These are phyloP conservation scores for Crithidia expoeki DNA, from an alignment of 208 protist genomes.

Conservation along the genomic window DNA sequence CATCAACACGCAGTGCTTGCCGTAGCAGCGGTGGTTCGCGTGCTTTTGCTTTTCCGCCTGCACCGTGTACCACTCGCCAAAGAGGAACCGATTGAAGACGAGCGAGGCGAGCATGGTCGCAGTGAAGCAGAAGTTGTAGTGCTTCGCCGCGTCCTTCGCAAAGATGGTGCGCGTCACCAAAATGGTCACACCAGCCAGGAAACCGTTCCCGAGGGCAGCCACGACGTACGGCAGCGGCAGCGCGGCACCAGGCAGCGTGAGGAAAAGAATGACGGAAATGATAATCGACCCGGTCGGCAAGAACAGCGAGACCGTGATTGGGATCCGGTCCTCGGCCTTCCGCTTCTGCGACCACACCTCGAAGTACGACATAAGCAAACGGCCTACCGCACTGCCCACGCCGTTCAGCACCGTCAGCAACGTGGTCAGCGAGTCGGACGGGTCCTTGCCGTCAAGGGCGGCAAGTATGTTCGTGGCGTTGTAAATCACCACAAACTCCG, in stretches of 20 bases:
- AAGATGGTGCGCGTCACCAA: conserved; percentile 74
- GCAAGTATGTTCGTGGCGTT: conserved; percentile 59
- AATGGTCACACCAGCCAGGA: conserved; percentile 35
- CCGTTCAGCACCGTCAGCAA: conserved; percentile 67
- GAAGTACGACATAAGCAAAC: conserved; percentile 59
- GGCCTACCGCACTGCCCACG: conserved; percentile 66
- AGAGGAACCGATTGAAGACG: conserved; percentile 67
- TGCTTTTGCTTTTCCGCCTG: conserved; percentile 53
- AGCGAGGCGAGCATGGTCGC: conserved; percentile 41
- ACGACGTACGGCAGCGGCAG: conserved; percentile 63
- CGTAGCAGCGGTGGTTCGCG: conserved; percentile 37
- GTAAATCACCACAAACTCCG: conserved; percentile 59
- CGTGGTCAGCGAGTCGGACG: conserved; percentile 35
- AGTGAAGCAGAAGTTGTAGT: conserved; percentile 70
- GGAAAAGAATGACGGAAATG: conserved; percentile 45
- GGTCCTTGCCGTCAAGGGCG: conserved; percentile 44
- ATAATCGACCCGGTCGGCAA: conserved; percentile 48
- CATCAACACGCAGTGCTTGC: conserved; percentile 54
- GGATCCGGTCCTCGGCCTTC: conserved; percentile 60
- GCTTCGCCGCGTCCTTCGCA: conserved; percentile 68
- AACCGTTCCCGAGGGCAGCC: conserved; percentile 63
- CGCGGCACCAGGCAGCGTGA: conserved; percentile 33
- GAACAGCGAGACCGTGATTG: conserved; percentile 53
- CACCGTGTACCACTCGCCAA: conserved; percentile 72
- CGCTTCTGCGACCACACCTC: conserved; percentile 63